Evolutionary conservation across 2,329 filamentous ascomycete genomes (phyloP), one percentile per base, ranked within the genome.

Genomic region (Elsinoe arachidis): DNA sequence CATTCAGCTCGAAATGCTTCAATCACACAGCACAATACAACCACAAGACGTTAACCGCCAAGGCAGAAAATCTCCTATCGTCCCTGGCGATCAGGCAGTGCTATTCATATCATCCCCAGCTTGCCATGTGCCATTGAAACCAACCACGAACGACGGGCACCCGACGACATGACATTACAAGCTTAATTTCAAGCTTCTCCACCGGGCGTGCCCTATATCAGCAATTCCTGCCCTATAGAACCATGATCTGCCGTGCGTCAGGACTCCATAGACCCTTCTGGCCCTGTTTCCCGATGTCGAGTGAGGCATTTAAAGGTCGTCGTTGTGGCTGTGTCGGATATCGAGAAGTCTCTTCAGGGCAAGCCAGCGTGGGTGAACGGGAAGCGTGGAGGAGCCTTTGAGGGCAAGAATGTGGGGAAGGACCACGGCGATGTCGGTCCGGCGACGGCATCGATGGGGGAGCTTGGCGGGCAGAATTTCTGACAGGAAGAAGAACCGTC

Each of bases 191-290:
- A 51, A 51, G 46, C 46, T 51, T 26, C 41, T 15, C 39, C 15
- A 15, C 39, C 39, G 15, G 21, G 26, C n/a, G 26, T 23, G 21
- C 21, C 21, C 30, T 34, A 51, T 17, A 34, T 51, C 26, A n/a
- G 5, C 10, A 35, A 51, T 34, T 30, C 46, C 21, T 51, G 30
- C 46, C 46, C 26, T 51, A 35, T 34, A 51, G 46, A 51, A 51
- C 46, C 46, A 51, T 51, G 46, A 51, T 51, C 46, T 34, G 46
- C 46, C 46, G 46, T 26, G 17, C 46, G 30, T 51, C 46, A 35
- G 15, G 12, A 47, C 26, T 14, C 43, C 41, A n/a, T 15, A 26
- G 15, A 34, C 46, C 14, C 26, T 34, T 51, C 46, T 35, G 30
- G 26, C 14, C 17, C 37, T 11, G 12, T 10, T 34, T 17, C 4